Percentiles rank a stretch among this genome's conserved stretches.
phyloP scores from a whole-genome alignment of 257 asterid species.

The Fraxinus cuspidata region DNA sequence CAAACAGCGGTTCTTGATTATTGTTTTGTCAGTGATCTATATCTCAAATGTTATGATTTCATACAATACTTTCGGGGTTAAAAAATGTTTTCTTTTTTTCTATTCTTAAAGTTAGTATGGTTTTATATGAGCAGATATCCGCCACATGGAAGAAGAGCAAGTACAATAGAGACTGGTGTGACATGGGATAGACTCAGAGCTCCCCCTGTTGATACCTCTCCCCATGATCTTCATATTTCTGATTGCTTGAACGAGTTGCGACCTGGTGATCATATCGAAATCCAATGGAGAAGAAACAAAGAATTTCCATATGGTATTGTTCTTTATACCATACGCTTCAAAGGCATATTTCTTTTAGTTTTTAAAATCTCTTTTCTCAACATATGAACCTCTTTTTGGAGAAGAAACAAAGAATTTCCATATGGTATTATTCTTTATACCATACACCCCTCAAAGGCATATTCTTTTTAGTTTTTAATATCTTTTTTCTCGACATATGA shows the following conservation, averaged over 20 bases:
- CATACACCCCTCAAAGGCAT: no score
- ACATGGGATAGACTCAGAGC: constrained; percentile 85
- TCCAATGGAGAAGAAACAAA: constrained; percentile 90
- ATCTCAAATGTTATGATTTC: not conserved
- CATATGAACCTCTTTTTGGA: no score
- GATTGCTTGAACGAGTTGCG: constrained; percentile 66
- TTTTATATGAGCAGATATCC: constrained; percentile 56
- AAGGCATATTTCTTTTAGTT: no score
- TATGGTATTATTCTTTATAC: constrained; percentile 47
- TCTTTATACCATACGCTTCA: no score
- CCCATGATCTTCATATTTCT: constrained; percentile 68
- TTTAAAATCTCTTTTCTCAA: no score
- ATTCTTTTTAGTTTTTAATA: no score
- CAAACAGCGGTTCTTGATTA: not conserved
- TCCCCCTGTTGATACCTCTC: constrained; percentile 57
- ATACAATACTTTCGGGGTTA: no score
- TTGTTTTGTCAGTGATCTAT: constrained; percentile 2
- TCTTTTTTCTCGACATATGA: no score
- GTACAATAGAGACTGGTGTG: constrained; percentile 68
- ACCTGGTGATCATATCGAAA: constrained; percentile 84
- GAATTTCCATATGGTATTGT: constrained; percentile 77
- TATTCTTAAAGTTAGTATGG: constrained; percentile 17
- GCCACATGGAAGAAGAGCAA: constrained; percentile 74
- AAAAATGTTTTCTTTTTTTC: not conserved
- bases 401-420: constrained; percentile 81